These are phyloP conservation scores for Pinguiococcus pyrenoidosus DNA, from an alignment of 108 stramenopile genomes.

Conservation along the genomic window DNA sequence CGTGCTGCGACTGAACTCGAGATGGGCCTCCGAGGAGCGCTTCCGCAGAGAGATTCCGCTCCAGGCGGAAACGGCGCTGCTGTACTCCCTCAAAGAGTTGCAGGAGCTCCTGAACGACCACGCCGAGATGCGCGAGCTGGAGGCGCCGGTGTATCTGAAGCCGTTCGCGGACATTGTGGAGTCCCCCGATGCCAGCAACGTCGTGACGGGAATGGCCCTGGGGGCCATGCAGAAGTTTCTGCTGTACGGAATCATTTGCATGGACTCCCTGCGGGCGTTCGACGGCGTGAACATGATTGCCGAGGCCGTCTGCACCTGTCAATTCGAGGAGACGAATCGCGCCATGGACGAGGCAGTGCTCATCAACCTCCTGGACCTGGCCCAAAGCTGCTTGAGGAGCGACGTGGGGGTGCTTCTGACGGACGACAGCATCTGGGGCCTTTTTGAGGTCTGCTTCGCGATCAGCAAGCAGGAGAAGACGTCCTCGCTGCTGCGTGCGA, in stretches of 20 bases:
- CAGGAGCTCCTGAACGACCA: constrained; percentile 39
- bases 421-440: constrained; percentile 30
- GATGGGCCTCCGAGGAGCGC: constrained; percentile 36
- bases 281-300: constrained; percentile 24
- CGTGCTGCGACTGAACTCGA: constrained; percentile 36
- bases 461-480: constrained; percentile 20
- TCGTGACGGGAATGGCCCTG: constrained; percentile 44
- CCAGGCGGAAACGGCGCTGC: constrained; percentile 35
- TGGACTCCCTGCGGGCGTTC: constrained; percentile 27
- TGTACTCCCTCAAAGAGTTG: constrained; percentile 29
- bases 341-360: constrained; percentile 42
- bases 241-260: constrained; percentile 38
- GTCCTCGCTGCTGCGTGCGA: constrained; percentile 23
- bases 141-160: constrained; percentile 24
- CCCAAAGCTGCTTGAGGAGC: constrained; percentile 28
- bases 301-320: constrained; percentile 25
- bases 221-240: constrained; percentile 39
- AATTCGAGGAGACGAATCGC: constrained; percentile 42
- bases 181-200: constrained; percentile 31
- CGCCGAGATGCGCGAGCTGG: constrained; percentile 39
- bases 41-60: constrained; percentile 34
- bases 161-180: constrained; percentile 42
- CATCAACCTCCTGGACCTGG: constrained; percentile 43
- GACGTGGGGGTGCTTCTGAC: constrained; percentile 26
- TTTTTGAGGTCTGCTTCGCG: constrained; percentile 25